A percentile compares a stretch with the other conserved stretches of the same genome.
These are phyloP conservation scores for Saccharomycopsis babjevae DNA, from an alignment of 805 yeast species.

Conservation along the genomic window DNA sequence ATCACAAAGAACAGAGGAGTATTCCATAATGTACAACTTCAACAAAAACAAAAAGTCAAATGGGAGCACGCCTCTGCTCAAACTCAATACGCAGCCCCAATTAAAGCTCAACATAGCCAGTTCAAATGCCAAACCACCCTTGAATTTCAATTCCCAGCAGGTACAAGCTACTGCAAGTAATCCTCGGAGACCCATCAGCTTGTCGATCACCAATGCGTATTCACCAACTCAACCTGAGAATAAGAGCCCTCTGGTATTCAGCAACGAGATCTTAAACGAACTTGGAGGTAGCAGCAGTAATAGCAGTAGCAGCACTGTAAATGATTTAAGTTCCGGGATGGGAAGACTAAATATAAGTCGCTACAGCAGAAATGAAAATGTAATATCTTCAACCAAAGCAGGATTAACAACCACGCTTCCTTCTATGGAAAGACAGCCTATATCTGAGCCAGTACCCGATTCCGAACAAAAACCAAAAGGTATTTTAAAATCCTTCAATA, in stretches of 20 bases:
- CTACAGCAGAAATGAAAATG: neutral
- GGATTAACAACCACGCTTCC: neutral
- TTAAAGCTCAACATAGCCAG: neutral
- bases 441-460: slow-evolving; percentile 1
- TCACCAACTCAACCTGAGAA: slow-evolving; percentile 16
- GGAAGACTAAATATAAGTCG: neutral
- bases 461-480: slow-evolving; percentile 6
- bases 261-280: slow-evolving; percentile 16
- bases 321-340: slow-evolving; percentile 1
- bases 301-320: slow-evolving; percentile 2
- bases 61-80: neutral
- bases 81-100: neutral
- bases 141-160: neutral
- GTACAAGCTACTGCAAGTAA: neutral
- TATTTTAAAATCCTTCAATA: neutral
- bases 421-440: neutral
- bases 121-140: neutral
- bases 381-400: neutral
- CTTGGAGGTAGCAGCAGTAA: slow-evolving; percentile 6
- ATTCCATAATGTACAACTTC: neutral
- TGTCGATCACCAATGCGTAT: slow-evolving; percentile 17
- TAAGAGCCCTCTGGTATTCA: slow-evolving; percentile 17
- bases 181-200: slow-evolving; percentile 8
- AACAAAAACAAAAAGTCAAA: neutral
- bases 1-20: no score